phyloP scores from a whole-genome alignment of 305 asterid genomes.

The Euphrasia arctica region DNA sequence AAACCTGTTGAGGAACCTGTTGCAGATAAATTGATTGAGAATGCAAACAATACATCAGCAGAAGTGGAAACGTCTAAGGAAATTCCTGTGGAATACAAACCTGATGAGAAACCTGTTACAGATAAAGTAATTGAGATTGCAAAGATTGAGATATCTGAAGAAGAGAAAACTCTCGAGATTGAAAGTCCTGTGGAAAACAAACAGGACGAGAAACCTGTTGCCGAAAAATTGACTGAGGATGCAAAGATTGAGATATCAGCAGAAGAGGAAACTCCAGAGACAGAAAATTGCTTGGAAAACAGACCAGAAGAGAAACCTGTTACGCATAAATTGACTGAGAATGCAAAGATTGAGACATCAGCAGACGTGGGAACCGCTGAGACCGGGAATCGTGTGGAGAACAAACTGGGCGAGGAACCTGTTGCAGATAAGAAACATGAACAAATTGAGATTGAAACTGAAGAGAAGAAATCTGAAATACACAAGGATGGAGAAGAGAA shows the following conservation, averaged over 20 bases:
- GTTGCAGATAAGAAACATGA: conserved; percentile 6
- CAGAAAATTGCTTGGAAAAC: not conserved
- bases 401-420: conserved; percentile 8
- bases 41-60: not conserved
- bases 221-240: conserved; percentile 15
- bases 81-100: conserved; percentile 1
- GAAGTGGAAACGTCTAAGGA: not conserved
- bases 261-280: conserved; percentile 15
- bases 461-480: conserved; percentile 23
- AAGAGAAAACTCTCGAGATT: conserved; percentile 9
- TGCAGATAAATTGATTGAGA: conserved; percentile 5
- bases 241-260: conserved; percentile 14
- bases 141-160: conserved; percentile 6
- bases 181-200: conserved; percentile 10
- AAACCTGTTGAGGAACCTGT: conserved; percentile 14
- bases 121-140: conserved; percentile 6
- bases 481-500: conserved; percentile 27
- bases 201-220: conserved; percentile 12
- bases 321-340: conserved; percentile 17
- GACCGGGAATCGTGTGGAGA: not conserved
- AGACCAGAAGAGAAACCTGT: conserved; percentile 10
- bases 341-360: conserved; percentile 14
- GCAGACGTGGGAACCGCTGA: conserved; percentile 16
- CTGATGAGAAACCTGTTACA: conserved; percentile 15
- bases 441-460: conserved; percentile 1